Evolutionary conservation across 495 filamentous ascomycete genomes (phyloP), one percentile per base, ranked within the genome.

Genomic region (Talaromyces borbonicus): DNA sequence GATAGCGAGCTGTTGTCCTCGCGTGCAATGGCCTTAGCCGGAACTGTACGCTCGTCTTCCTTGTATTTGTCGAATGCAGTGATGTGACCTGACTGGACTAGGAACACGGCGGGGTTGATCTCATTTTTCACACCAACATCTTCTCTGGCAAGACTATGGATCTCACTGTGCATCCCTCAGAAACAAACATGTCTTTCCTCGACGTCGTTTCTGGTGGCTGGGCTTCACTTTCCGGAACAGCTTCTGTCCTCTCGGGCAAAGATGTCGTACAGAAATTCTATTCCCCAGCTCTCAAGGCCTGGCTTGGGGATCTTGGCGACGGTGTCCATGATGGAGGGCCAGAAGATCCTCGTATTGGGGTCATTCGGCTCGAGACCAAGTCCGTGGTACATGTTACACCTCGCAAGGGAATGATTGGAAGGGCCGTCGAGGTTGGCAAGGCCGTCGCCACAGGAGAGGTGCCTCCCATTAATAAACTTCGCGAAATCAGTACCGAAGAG

Each of bases 51-150:
- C 46, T 3, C 22, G 25, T n/a, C 23, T 20, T 27, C 15, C 25
- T 9, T 39, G 47, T 54, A 32, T 7, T 9, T 4, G 20, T 49
- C 3, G 25, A 26, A 25, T 19, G 5, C n/a, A 11, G 12, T 22
- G 5, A 24, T 23, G 29, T 19, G 36, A 25, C 26, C 15, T 44
- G 25, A 5, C 35, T 18, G 26, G 15, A 15, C 39, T 27, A 90
- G 85, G 82, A 92, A 65, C 72, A 73, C 51, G 79, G 80, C 52
- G 83, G 83, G 55, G 75, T 93, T 40, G 89, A 95, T 62, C 78
- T 94, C 37, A 74, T 94, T 64, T 95, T 97, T 77, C 82, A 92
- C 69, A 87, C 88, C 52, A 95, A 95, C 71, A 87, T 87, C 49
- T 85, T 92, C 60, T 89, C 86, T 27, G 84, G 86, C 63, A 95